Evolutionary conservation across 345 rosid species (phyloP).

Genomic region (Rhodamnia rubescens): DNA sequence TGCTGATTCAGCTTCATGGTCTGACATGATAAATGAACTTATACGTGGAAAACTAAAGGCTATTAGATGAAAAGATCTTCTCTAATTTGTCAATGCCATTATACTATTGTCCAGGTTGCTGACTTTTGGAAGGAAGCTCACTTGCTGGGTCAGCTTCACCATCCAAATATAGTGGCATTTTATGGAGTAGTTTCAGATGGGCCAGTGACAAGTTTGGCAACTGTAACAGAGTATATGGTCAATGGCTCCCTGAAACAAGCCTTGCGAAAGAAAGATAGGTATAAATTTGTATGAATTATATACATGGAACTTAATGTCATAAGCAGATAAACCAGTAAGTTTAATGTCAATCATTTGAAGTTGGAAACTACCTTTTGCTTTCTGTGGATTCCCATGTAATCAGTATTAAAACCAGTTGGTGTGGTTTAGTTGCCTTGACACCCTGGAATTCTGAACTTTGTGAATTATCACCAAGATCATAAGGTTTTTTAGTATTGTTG

Average conservation of each 20-base stretch:
- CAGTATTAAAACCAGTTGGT: not conserved
- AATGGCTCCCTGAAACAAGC: conserved; percentile 33
- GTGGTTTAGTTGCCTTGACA: not conserved
- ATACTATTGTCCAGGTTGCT: conserved; percentile 7
- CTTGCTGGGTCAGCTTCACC: conserved; percentile 28
- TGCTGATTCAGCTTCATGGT: not conserved
- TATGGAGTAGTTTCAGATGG: conserved; percentile 44
- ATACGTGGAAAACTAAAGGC: not conserved
- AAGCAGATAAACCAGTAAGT: not conserved
- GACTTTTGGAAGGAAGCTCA: conserved; percentile 39
- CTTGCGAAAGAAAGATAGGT: conserved; percentile 25
- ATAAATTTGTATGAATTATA: not conserved
- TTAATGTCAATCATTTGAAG: not conserved
- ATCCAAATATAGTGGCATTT: conserved; percentile 34
- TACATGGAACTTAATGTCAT: not conserved
- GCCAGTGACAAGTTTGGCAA: conserved; percentile 15
- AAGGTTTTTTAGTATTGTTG: not conserved
- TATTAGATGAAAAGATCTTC: not conserved
- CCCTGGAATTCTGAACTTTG: not conserved
- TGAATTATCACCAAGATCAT: not conserved
- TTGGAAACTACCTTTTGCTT: not conserved
- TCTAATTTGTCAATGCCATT: not conserved
- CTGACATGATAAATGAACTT: not conserved
- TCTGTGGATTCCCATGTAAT: not conserved
- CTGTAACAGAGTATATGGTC: conserved; percentile 37